Evolutionary conservation across 768 basidiomycete genomes (phyloP).

Genomic region (Hygrocybe punicea): DNA sequence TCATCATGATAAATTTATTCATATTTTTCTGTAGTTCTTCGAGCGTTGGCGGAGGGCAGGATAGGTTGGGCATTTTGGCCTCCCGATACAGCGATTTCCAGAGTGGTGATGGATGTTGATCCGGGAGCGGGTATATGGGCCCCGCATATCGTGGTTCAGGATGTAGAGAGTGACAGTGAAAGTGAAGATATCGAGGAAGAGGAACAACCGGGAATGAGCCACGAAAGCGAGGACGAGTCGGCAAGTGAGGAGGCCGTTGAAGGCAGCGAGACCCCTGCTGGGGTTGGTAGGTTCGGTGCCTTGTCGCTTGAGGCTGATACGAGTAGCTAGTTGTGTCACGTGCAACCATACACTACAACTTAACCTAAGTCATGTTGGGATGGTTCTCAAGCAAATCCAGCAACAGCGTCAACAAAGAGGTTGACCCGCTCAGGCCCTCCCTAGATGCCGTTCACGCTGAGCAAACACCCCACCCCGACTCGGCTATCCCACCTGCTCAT

Average conservation of each 20-base stretch:
- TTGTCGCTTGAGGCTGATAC: slow-evolving; percentile 36
- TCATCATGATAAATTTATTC: neutral
- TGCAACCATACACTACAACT: neutral
- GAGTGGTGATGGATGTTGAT: slow-evolving; percentile 24
- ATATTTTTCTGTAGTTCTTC: slow-evolving; percentile 53
- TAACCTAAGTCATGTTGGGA: neutral
- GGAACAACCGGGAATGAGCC: slow-evolving; percentile 18
- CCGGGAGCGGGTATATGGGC: slow-evolving; percentile 58
- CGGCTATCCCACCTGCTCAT: neutral
- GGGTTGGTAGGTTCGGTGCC: slow-evolving; percentile 40
- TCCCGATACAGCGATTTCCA: slow-evolving; percentile 40
- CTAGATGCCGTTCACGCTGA: neutral
- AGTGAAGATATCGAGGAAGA: slow-evolving; percentile 32
- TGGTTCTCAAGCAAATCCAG: slow-evolving; percentile 2
- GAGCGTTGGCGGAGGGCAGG: slow-evolving; percentile 76
- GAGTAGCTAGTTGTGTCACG: slow-evolving; percentile 9
- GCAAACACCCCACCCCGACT: neutral
- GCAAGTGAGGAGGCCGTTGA: slow-evolving; percentile 29
- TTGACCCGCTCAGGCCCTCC: neutral
- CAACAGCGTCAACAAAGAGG: neutral
- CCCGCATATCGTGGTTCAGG: slow-evolving; percentile 31
- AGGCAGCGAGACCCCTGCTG: slow-evolving; percentile 6
- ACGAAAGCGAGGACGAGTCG: slow-evolving; percentile 19
- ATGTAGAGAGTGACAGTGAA: slow-evolving; percentile 33
- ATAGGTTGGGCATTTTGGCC: slow-evolving; percentile 88